Percentiles rank a stretch among this genome's conserved stretches.
These are phyloP conservation scores for Schizochytrium sp. DNA, from an alignment of 108 stramenopile species.

Conservation along the genomic window DNA sequence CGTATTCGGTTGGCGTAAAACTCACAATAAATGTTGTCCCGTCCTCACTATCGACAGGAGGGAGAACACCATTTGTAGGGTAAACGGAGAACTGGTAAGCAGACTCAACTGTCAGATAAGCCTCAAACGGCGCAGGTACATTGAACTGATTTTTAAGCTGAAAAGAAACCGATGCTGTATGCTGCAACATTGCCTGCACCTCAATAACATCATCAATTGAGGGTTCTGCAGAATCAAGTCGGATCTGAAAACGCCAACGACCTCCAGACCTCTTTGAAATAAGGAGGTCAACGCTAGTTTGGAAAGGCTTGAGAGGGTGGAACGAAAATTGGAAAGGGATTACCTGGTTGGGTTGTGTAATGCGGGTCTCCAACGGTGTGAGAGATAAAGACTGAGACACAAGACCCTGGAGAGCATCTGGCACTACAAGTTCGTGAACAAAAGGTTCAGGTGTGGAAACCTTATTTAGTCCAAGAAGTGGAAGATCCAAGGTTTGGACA, in stretches of 20 bases:
- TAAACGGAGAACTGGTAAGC: slow-evolving; percentile 65
- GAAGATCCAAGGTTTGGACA: slow-evolving; percentile 66
- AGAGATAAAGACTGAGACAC: slow-evolving; percentile 60
- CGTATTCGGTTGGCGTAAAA: slow-evolving; percentile 75
- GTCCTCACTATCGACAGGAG: slow-evolving; percentile 66
- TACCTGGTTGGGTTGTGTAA: slow-evolving; percentile 60
- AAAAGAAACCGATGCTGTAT: slow-evolving; percentile 65
- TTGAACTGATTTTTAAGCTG: slow-evolving; percentile 65
- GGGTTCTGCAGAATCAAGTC: slow-evolving; percentile 71
- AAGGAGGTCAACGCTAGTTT: slow-evolving; percentile 64
- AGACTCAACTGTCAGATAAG: slow-evolving; percentile 61
- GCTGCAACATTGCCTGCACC: slow-evolving; percentile 67
- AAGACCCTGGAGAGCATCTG: neutral
- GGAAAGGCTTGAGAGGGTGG: slow-evolving; percentile 72
- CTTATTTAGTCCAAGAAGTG: slow-evolving; percentile 65
- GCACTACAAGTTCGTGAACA: slow-evolving; percentile 63
- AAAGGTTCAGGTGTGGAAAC: slow-evolving; percentile 66
- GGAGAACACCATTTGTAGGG: slow-evolving; percentile 68
- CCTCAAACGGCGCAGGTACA: slow-evolving; percentile 72
- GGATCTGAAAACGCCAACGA: slow-evolving; percentile 73
- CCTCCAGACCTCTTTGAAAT: slow-evolving; percentile 69
- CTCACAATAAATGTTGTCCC: slow-evolving; percentile 71
- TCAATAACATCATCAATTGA: slow-evolving; percentile 73
- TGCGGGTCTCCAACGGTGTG: slow-evolving; percentile 64
- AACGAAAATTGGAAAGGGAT: slow-evolving; percentile 67